Evolutionary conservation across 768 basidiomycete species (phyloP).

Genomic region (Russula virescens): DNA sequence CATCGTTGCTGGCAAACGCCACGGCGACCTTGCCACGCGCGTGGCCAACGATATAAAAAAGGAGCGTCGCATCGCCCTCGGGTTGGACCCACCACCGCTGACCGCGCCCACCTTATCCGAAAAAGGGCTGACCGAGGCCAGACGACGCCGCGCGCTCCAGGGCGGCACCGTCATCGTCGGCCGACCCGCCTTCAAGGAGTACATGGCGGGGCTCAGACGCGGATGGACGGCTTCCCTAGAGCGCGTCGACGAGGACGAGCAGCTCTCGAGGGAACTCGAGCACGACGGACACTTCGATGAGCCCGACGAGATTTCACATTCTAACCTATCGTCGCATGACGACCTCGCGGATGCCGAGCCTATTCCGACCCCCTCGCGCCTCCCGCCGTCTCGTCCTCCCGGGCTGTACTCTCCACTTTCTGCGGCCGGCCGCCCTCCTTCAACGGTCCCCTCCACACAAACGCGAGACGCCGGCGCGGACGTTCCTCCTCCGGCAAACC

Average conservation of each 20-base stretch:
- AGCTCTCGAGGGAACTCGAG: conserved; percentile 58
- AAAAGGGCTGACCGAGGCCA: conserved; percentile 46
- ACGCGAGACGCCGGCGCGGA: conserved; percentile 30
- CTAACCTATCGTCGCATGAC: conserved; percentile 22
- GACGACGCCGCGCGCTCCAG: conserved; percentile 55
- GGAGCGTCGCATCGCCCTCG: conserved; percentile 61
- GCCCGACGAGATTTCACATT: conserved; percentile 33
- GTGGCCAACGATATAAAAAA: conserved; percentile 68
- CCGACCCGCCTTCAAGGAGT: conserved; percentile 90
- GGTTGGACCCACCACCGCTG: conserved; percentile 49
- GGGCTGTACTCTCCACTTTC: conserved; percentile 27
- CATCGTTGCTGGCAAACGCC: conserved; percentile 69
- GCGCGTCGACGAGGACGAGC: conserved; percentile 64
- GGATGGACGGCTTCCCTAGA: conserved; percentile 79
- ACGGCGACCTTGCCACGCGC: conserved; percentile 78
- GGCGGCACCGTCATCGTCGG: conserved; percentile 86
- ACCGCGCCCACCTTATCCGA: conserved; percentile 45
- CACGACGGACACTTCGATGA: conserved; percentile 79
- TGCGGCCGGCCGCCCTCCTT: conserved; percentile 29
- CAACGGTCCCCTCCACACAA: conserved; percentile 24
- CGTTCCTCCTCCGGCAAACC: conserved; percentile 44
- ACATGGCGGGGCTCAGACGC: conserved; percentile 74
- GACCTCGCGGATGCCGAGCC: conserved; percentile 34
- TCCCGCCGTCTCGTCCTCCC: conserved; percentile 32
- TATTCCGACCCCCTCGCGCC: conserved; percentile 38